Base-by-base conservation (phyloP, 1,139 yeast species). In the Hemisphaericaspora subhashii region DNA sequence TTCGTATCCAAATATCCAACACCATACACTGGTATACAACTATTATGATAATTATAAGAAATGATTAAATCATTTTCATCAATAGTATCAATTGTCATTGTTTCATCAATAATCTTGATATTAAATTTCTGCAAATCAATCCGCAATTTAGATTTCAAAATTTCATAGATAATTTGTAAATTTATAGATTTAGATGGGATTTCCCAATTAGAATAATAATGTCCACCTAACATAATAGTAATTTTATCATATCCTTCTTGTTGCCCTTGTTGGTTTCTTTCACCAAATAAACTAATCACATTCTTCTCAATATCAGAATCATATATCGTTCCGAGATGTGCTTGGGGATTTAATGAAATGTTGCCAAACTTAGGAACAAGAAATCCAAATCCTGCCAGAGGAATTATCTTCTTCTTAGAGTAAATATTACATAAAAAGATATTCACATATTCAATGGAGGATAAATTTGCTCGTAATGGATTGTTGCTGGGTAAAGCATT, bases 161-260 rank as follows among this genome's bases (percentile, higher is more conserved):
- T 76, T 3, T 65, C 55, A 18, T 73, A 69, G 1, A 81, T 76
- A 6, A 73, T 64, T 22, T 62, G 58, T 15, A 73, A 53, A 33
- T 72, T 73, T 30, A 70, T 61, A n/a, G 60, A 34, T n/a, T 62
- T 57, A 3, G 76, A 68, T 5, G 83, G 85, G 2, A 74, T 54
- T 3, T 63, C 65, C 10, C 53, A 43, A 11, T 57, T 45, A 26
- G 58, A 55, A 44, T 61, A 66, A 53, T 74, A 73, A 54, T 85
- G 85, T 1, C 97, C 98, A 1, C 97, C 97, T 56, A 88, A 65
- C 97, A 92, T 92, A 25, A 88, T 74, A 0, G 98, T 92, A 36
- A 90, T 59, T 49, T 86, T 87, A 5, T 87, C 77, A 48, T 83
- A 37, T 16, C 46, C 44, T 5, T 33, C 31, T 0, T 28, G 37